Conservation (phyloP, 2,329 filamentous ascomycete species). For the Gaeumannomyces tritici region DNA sequence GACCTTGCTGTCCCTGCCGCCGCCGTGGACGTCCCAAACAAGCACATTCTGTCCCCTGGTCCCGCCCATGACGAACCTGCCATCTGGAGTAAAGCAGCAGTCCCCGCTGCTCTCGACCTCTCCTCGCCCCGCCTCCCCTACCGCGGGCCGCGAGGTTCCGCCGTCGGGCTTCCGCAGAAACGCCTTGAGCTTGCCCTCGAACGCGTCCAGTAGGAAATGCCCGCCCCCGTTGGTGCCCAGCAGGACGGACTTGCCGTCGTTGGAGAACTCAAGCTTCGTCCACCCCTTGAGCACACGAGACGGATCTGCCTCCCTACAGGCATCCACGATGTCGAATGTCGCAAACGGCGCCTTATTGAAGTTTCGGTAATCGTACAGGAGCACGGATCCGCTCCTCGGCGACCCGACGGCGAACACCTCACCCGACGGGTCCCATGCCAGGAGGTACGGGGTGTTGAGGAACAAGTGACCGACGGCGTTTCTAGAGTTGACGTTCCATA, state of each 20-base stretch:
- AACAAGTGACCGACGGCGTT: slow-evolving; percentile 73
- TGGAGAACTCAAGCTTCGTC: slow-evolving; percentile 91
- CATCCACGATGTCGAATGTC: slow-evolving; percentile 68
- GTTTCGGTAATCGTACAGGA: slow-evolving; percentile 89
- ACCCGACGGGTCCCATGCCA: slow-evolving; percentile 86
- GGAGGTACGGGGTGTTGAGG: slow-evolving; percentile 70
- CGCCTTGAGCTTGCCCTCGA: slow-evolving; percentile 69
- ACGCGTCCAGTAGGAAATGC: slow-evolving; percentile 90
- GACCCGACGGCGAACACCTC: slow-evolving; percentile 86
- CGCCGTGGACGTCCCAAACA: slow-evolving; percentile 72
- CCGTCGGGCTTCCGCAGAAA: slow-evolving; percentile 55
- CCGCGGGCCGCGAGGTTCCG: slow-evolving; percentile 40
- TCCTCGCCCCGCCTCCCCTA: slow-evolving; percentile 36
- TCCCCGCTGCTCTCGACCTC: slow-evolving; percentile 58
- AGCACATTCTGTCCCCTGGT: slow-evolving; percentile 58
- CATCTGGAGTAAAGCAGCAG: slow-evolving; percentile 82
- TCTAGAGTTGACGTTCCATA: slow-evolving; percentile 82
- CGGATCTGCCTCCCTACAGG: slow-evolving; percentile 35
- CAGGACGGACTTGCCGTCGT: slow-evolving; percentile 83
- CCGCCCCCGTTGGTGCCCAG: slow-evolving; percentile 75
- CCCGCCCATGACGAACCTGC: slow-evolving; percentile 80
- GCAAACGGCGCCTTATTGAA: slow-evolving; percentile 87
- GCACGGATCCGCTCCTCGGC: slow-evolving; percentile 65
- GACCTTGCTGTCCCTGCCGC: slow-evolving; percentile 43
- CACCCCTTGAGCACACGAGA: slow-evolving; percentile 60